phyloP scores from a whole-genome alignment of 2,329 filamentous ascomycete genomes.

The Thielaviopsis cerberus region DNA sequence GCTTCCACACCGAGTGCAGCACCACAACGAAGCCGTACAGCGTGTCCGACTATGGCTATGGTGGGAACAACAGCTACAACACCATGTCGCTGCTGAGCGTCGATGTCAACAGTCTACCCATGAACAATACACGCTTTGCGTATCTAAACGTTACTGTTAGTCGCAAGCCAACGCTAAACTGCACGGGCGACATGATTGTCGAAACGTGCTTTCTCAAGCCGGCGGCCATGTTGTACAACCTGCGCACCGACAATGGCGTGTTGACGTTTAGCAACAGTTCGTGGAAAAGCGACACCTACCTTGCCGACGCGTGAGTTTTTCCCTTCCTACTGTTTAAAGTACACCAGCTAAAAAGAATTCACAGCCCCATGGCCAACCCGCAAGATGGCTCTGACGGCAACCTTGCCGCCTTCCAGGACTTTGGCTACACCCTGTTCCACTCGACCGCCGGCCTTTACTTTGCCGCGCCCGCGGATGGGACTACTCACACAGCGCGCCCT shows the following conservation, averaged over 20 bases:
- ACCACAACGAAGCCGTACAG: slow-evolving; percentile 1
- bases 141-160: slow-evolving; percentile 11
- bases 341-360: no score
- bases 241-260: slow-evolving; percentile 1
- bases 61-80: background rate
- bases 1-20: slow-evolving; percentile 4
- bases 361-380: slow-evolving; percentile 1
- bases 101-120: background rate
- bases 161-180: slow-evolving; percentile 6
- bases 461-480: slow-evolving; percentile 10
- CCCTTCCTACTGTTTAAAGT: no score
- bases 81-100: slow-evolving; percentile 2
- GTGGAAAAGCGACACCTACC: slow-evolving; percentile 6
- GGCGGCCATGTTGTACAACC: slow-evolving; percentile 8
- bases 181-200: slow-evolving; percentile 5
- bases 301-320: slow-evolving; percentile 1
- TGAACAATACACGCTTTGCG: background rate
- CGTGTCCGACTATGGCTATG: background rate
- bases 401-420: slow-evolving; percentile 9
- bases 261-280: slow-evolving; percentile 8
- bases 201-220: slow-evolving; percentile 10
- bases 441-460: slow-evolving; percentile 6
- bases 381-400: slow-evolving; percentile 8
- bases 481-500: slow-evolving; percentile 5
- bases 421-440: slow-evolving; percentile 6